Percentiles rank a stretch among this genome's conserved stretches.
Evolutionary conservation across 2,329 filamentous ascomycete species (phyloP).

Genomic region (Fusarium sp.): DNA sequence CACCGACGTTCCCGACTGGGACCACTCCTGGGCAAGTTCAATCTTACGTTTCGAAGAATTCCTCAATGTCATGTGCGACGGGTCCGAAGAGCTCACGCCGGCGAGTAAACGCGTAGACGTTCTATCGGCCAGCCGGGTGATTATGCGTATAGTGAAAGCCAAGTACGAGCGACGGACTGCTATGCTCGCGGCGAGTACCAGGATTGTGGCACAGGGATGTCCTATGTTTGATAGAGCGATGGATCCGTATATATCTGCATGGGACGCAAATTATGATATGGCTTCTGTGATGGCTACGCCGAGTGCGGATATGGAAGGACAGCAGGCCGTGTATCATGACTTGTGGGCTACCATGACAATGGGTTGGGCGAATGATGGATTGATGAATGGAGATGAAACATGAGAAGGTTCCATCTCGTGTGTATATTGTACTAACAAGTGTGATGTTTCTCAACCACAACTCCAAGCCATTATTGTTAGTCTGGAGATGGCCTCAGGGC

Average conservation of each 20-base stretch:
- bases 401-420: not conserved
- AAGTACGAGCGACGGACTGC: conserved; percentile 61
- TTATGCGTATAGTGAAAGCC: conserved; percentile 60
- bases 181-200: conserved; percentile 39
- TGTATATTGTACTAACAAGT: not conserved
- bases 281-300: conserved; percentile 23
- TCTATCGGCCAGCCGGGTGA: conserved; percentile 60
- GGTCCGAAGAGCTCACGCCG: conserved; percentile 39
- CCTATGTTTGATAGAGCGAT: conserved; percentile 67
- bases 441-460: not conserved
- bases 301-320: conserved; percentile 19
- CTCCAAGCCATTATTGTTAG: not conserved
- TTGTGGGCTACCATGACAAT: conserved; percentile 65
- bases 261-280: conserved; percentile 57
- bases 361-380: conserved; percentile 56
- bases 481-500: not conserved
- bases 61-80: conserved; percentile 54
- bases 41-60: conserved; percentile 58
- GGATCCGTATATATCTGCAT: conserved; percentile 60
- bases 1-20: conserved; percentile 53
- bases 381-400: conserved; percentile 7
- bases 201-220: conserved; percentile 52
- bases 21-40: conserved; percentile 56
- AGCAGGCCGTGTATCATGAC: conserved; percentile 56
- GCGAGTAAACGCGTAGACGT: conserved; percentile 56